These are phyloP conservation scores for Kipferlia bialata DNA, from an alignment of 78 protist species.

Conservation along the genomic window DNA sequence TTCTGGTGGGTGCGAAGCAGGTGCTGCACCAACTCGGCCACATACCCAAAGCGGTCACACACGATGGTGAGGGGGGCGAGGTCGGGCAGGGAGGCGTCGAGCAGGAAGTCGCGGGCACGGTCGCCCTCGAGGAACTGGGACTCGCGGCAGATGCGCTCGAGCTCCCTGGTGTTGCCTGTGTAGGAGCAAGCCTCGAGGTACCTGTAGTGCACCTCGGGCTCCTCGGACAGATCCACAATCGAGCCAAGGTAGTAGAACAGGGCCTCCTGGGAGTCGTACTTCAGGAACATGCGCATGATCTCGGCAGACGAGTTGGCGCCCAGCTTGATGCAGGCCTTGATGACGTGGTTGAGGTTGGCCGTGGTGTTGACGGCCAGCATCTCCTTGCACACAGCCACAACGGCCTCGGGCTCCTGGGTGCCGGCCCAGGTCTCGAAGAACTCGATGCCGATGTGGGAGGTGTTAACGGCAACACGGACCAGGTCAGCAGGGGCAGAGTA, in stretches of 20 bases:
- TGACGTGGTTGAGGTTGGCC: neutral
- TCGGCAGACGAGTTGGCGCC: constrained; percentile 53
- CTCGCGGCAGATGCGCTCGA: constrained; percentile 89
- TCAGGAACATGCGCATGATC: neutral
- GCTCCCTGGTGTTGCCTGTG: constrained; percentile 73
- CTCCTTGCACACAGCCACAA: neutral
- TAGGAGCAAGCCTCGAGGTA: constrained; percentile 92
- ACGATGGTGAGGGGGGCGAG: constrained; percentile 92
- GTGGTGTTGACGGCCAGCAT: neutral
- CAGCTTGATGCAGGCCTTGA: constrained; percentile 49
- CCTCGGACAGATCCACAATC: constrained; percentile 50
- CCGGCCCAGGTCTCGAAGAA: neutral
- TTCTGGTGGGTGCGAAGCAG: constrained; percentile 50
- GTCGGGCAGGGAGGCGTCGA: constrained; percentile 77
- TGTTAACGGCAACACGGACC: constrained; percentile 70
- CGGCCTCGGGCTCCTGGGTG: neutral
- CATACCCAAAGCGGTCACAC: constrained; percentile 84
- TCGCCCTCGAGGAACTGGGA: constrained; percentile 67
- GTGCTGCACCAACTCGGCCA: constrained; percentile 82
- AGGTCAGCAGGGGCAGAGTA: constrained; percentile 77
- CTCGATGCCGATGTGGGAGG: constrained; percentile 49
- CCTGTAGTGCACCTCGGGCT: constrained; percentile 84
- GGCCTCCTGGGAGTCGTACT: constrained; percentile 18
- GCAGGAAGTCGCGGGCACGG: constrained; percentile 75
- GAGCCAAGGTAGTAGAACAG: constrained; percentile 49